These are phyloP conservation scores for Laguncularia racemosa DNA, from an alignment of 345 rosid species.

Conservation along the genomic window DNA sequence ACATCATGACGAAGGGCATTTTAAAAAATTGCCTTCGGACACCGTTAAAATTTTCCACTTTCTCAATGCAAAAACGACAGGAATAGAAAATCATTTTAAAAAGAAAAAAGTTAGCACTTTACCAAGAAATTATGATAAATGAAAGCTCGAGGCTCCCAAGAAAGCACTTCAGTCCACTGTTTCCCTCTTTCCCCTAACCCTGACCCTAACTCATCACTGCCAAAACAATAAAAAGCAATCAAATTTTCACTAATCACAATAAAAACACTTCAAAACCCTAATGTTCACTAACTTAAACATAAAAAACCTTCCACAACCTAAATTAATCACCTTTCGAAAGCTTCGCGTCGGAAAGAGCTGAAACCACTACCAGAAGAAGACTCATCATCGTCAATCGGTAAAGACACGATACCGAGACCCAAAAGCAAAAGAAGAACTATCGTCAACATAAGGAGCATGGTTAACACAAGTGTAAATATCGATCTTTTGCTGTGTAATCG, in stretches of 20 bases:
- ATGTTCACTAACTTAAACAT: not conserved
- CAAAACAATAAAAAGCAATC: conserved; percentile 16
- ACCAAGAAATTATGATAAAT: conserved; percentile 86
- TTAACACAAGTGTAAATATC: conserved; percentile 38
- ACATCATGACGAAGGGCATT: too few species aligned
- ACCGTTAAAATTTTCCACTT: too few species aligned
- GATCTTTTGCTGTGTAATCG: conserved; percentile 58
- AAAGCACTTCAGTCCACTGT: conserved; percentile 82
- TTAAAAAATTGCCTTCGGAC: too few species aligned
- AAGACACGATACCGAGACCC: conserved; percentile 65
- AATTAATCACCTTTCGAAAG: conserved; percentile 43
- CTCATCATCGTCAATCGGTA: conserved; percentile 43
- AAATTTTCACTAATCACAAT: conserved; percentile 1
- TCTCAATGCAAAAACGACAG: too few species aligned
- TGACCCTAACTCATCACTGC: conserved; percentile 44
- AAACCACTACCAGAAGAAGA: conserved; percentile 39
- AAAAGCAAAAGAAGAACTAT: conserved; percentile 60
- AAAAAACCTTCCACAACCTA: not conserved
- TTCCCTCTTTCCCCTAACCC: conserved; percentile 57
- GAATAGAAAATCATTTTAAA: not conserved
- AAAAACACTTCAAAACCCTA: conserved; percentile 3
- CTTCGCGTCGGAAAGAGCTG: conserved; percentile 47
- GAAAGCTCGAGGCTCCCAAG: conserved; percentile 93
- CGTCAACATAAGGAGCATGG: conserved; percentile 58
- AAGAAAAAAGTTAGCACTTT: conserved; percentile 10